Base-by-base conservation (phyloP, 345 rosid genomes). In the Orychophragmus violaceus region DNA sequence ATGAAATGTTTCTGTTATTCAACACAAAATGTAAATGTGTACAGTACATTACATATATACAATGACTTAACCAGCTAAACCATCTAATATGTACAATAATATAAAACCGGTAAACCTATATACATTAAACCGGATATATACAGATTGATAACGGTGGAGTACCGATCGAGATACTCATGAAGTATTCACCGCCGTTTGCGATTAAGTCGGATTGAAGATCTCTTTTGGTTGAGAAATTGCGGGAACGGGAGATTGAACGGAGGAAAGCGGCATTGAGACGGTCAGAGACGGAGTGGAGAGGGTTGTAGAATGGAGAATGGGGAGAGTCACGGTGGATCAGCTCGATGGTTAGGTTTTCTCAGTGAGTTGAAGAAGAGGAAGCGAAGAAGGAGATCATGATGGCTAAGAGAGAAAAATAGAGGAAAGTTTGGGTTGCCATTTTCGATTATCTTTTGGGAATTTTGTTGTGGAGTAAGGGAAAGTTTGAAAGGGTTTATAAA, bases 301-400 rank as follows among this genome's bases (percentile, higher is more conserved):
- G 63, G 53, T 78, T 78, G 68, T 45, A 74, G 27, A 70, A 59
- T 13, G 81, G 78, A 7, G 81, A 78, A 0, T 21, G 28, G 0
- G 70, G 74, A 4, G 74, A 78, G 59, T 78, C 79, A 25, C 74
- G 81, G 52, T 74, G 81, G 51, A 78, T 74, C 9, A 78, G 74
- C 57, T 74, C 54, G 6, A 74, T 12, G 24, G 66, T 61, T 48
- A 78, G 21, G 23, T 8, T 37, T 6, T 25, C 16, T n/a, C 2
- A 22, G 39, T 59, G 42, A 41, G 71, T 25, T 59, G 56, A 53
- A 39, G 68, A 32, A 52, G 58, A 12, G 48, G 32, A 14, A 30
- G 5, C 30, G 24, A 30, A 60, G 35, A 29, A 29, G 35, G 54
- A 6, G 46, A 4, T 11, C 23, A 13, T 4, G 30, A 71, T 64